Percentiles rank a stretch among this genome's conserved stretches.
Evolutionary conservation across 169 alveolate genomes (phyloP).

Genomic region (Neospora caninum): DNA sequence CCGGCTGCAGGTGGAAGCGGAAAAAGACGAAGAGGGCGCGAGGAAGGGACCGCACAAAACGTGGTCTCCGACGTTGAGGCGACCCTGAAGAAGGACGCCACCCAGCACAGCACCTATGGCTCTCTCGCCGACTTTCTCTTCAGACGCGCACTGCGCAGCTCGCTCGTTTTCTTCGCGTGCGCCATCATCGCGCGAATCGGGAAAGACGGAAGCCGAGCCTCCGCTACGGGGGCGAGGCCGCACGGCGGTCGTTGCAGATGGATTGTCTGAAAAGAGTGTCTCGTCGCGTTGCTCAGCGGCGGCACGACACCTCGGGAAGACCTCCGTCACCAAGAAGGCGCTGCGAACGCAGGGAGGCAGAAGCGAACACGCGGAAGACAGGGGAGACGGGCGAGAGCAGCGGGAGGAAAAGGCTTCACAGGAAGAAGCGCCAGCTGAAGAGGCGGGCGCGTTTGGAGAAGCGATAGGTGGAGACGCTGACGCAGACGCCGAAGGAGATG

Average conservation of each 20-base stretch:
- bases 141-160: not conserved
- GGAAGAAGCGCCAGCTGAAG: not conserved
- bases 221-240: not conserved
- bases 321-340: not conserved
- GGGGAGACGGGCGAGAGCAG: not conserved
- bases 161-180: not conserved
- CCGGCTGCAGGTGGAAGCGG: too few species aligned
- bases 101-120: not conserved
- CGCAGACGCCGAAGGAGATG: not conserved
- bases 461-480: not conserved
- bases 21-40: not conserved
- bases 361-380: not conserved
- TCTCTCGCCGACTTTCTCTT: not conserved
- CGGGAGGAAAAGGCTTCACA: not conserved
- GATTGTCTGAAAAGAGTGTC: not conserved
- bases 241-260: not conserved
- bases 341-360: too few species aligned
- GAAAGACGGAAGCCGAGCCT: not conserved
- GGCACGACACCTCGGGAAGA: not conserved
- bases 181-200: not conserved
- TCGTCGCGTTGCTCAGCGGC: not conserved
- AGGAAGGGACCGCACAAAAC: not conserved
- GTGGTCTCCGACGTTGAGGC: constrained; percentile 4
- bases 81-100: constrained; percentile 19
- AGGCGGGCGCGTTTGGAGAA: not conserved